Conservation (phyloP, 257 asterid genomes). For the Fraxinus excelsior region DNA sequence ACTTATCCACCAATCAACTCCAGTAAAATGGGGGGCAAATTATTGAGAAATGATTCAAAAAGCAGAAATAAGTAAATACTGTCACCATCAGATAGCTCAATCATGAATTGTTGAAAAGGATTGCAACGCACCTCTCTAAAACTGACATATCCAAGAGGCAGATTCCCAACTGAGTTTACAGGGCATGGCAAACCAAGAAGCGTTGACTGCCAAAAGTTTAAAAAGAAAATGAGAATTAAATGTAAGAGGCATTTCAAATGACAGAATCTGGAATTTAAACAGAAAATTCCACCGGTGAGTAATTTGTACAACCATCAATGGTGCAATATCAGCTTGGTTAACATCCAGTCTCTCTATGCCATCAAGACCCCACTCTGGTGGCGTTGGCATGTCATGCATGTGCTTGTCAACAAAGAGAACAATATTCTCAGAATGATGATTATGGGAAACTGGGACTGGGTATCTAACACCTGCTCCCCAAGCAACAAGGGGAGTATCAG, state of each 20-base stretch:
- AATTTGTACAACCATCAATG: slow-evolving; percentile 75
- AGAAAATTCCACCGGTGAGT: slow-evolving; percentile 18
- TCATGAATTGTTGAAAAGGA: slow-evolving; percentile 7
- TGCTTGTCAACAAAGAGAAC: slow-evolving; percentile 84
- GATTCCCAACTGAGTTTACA: slow-evolving; percentile 87
- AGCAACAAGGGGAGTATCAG: slow-evolving; percentile 97
- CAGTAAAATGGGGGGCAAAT: slow-evolving; percentile 11
- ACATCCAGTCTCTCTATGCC: slow-evolving; percentile 88
- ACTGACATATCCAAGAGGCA: slow-evolving; percentile 77
- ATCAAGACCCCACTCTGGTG: slow-evolving; percentile 88
- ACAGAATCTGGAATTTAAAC: slow-evolving; percentile 6
- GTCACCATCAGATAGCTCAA: slow-evolving; percentile 20
- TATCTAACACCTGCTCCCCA: slow-evolving; percentile 90
- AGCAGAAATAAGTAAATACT: background rate
- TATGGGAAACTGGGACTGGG: slow-evolving; percentile 51
- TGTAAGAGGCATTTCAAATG: slow-evolving; percentile 11
- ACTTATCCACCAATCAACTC: slow-evolving; percentile 16
- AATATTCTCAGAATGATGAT: slow-evolving; percentile 45
- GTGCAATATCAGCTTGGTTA: slow-evolving; percentile 98
- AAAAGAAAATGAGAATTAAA: slow-evolving; percentile 28
- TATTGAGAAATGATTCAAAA: slow-evolving; percentile 15
- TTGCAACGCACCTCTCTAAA: slow-evolving; percentile 63
- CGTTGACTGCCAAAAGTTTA: slow-evolving; percentile 70
- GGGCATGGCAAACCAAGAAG: slow-evolving; percentile 95
- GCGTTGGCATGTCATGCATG: slow-evolving; percentile 82